These are phyloP conservation scores for Guyanaporus albipodus DNA, from an alignment of 768 basidiomycete genomes.

Conservation along the genomic window DNA sequence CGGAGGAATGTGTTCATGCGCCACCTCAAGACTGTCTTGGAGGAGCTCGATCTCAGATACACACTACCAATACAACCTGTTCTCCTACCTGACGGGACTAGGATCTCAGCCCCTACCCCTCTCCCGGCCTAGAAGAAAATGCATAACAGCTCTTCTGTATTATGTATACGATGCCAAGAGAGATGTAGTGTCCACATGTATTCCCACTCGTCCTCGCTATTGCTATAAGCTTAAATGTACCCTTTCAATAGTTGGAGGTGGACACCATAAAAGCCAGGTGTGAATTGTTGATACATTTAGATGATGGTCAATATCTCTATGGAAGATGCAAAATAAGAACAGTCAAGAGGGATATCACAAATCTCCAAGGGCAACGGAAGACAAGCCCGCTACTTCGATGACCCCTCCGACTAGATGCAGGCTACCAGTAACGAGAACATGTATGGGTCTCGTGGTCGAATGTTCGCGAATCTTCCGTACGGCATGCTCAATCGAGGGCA, in stretches of 20 bases:
- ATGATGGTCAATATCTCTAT: conserved; percentile 1
- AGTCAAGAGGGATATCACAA: conserved; percentile 3
- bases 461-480: conserved; percentile 57
- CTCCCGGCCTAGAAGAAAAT: background rate
- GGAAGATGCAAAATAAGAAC: background rate
- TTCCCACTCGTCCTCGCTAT: too few relatives aligned
- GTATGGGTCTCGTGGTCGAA: conserved; percentile 30
- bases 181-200: too few relatives aligned
- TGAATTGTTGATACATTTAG: background rate
- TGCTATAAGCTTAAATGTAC: too few relatives aligned
- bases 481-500: conserved; percentile 88
- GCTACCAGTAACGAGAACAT: conserved; percentile 89
- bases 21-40: conserved; percentile 61
- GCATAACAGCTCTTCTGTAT: background rate
- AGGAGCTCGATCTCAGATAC: conserved; percentile 72
- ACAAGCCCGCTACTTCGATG: conserved; percentile 84
- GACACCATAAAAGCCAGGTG: conserved; percentile 8
- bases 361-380: conserved; percentile 58
- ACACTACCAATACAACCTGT: conserved; percentile 72
- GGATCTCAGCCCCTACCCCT: background rate
- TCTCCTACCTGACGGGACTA: conserved; percentile 38
- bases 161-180: too few relatives aligned
- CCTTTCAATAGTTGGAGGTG: too few relatives aligned
- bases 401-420: conserved; percentile 92
- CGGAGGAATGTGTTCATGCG: conserved; percentile 77